Evolutionary conservation across 2,329 filamentous ascomycete species (phyloP).

Genomic region (Bipolaris zeicola): DNA sequence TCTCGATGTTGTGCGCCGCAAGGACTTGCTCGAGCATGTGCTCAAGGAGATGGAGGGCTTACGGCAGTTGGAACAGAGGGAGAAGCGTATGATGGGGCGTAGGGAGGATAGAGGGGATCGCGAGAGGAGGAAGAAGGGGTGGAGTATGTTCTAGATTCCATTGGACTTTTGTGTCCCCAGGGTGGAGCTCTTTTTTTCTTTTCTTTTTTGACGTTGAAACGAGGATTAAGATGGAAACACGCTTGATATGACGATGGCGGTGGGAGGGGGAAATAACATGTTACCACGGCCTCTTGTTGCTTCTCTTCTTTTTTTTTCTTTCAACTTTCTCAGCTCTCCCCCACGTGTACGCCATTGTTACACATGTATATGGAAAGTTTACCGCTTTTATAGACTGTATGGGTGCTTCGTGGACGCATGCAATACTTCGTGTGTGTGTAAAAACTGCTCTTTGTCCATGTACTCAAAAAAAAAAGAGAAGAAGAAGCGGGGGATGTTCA

Average conservation of each 20-base stretch:
- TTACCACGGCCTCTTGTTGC: neutral
- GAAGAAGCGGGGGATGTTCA: neutral
- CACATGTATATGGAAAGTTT: neutral
- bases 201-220: neutral
- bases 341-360: neutral
- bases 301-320: neutral
- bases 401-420: slow-evolving; percentile 10
- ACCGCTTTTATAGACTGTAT: slow-evolving; percentile 12
- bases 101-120: slow-evolving; percentile 30
- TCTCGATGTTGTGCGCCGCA: slow-evolving; percentile 87
- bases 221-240: neutral
- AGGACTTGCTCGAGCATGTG: slow-evolving; percentile 90
- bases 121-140: slow-evolving; percentile 39
- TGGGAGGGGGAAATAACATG: neutral
- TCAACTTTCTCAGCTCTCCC: neutral
- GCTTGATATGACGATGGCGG: neutral
- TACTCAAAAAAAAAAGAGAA: neutral
- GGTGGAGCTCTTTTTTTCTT: neutral
- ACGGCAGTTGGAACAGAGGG: slow-evolving; percentile 78
- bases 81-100: slow-evolving; percentile 57
- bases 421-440: no score
- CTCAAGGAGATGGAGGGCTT: slow-evolving; percentile 95
- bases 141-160: slow-evolving; percentile 37
- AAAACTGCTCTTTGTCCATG: neutral
- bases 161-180: no score